Evolutionary conservation across 345 rosid species (phyloP).

Genomic region (Boechera retrofracta): DNA sequence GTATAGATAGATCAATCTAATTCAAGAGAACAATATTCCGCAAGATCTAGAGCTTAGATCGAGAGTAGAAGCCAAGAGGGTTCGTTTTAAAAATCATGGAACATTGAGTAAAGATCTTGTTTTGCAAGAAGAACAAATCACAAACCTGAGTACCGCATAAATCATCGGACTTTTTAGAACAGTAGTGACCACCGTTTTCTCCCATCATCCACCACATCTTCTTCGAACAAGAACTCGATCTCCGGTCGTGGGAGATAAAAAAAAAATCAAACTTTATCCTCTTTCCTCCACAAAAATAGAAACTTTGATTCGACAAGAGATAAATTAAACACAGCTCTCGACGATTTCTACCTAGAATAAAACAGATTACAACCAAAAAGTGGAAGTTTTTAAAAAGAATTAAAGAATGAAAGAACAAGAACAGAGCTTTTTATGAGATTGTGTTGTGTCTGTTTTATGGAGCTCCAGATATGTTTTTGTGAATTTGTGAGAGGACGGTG

Average conservation of each 20-base stretch:
- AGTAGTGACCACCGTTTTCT: conserved; percentile 89
- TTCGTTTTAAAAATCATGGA: not conserved
- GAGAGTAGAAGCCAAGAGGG: conserved; percentile 13
- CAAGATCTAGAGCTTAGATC: conserved; percentile 30
- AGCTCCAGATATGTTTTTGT: conserved; percentile 22
- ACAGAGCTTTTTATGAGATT: conserved; percentile 27
- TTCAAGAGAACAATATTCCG: not conserved
- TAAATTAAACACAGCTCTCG: conserved; percentile 1
- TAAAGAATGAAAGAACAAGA: conserved; percentile 34
- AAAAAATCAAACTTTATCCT: not conserved
- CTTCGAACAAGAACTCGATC: conserved; percentile 37
- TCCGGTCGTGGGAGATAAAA: conserved; percentile 7
- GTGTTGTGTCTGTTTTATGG: conserved; percentile 23
- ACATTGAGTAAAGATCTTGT: conserved; percentile 35
- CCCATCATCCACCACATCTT: conserved; percentile 99
- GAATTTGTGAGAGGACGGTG: not conserved
- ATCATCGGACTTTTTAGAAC: conserved; percentile 93
- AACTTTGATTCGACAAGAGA: conserved; percentile 5
- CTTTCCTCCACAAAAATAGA: not conserved
- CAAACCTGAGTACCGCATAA: conserved; percentile 79
- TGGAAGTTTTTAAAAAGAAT: not conserved
- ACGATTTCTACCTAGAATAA: not conserved
- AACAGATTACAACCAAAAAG: conserved; percentile 1
- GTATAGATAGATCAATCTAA: not conserved
- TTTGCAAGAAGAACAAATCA: not conserved